phyloP scores from a whole-genome alignment of 257 asterid species.

The Ilex asprella region DNA sequence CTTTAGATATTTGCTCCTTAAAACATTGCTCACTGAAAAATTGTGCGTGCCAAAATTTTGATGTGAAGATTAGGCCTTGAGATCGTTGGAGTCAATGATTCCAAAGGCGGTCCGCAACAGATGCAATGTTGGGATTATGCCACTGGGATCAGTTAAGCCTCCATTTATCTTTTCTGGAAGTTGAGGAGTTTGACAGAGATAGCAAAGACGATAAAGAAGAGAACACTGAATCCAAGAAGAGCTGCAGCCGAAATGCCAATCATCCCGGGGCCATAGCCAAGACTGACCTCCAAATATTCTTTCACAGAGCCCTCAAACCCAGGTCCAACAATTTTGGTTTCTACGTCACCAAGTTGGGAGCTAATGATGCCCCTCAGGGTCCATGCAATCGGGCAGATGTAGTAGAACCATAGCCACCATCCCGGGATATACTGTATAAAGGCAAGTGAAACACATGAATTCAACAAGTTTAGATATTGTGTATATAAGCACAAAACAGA shows the following conservation, averaged over 20 bases:
- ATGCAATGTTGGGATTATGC: too few relatives aligned
- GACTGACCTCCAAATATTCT: conserved; percentile 38
- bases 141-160: too few relatives aligned
- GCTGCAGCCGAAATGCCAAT: conserved; percentile 36
- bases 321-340: conserved; percentile 42
- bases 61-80: too few relatives aligned
- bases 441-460: background rate
- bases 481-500: too few relatives aligned
- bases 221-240: conserved; percentile 39
- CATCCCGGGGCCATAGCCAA: conserved; percentile 59
- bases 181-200: conserved; percentile 59
- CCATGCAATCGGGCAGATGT: conserved; percentile 78
- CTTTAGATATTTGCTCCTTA: too few relatives aligned
- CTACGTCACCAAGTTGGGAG: conserved; percentile 81
- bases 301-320: conserved; percentile 61
- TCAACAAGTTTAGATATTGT: background rate
- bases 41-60: too few relatives aligned
- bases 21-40: too few relatives aligned
- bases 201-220: conserved; percentile 57
- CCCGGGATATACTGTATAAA: conserved; percentile 52
- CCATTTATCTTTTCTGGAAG: conserved; percentile 54
- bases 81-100: too few relatives aligned
- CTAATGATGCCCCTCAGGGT: conserved; percentile 65
- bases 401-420: conserved; percentile 96
- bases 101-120: too few relatives aligned